phyloP scores from a whole-genome alignment of 2,329 filamentous ascomycete species.

The Cladosporium sp. region DNA sequence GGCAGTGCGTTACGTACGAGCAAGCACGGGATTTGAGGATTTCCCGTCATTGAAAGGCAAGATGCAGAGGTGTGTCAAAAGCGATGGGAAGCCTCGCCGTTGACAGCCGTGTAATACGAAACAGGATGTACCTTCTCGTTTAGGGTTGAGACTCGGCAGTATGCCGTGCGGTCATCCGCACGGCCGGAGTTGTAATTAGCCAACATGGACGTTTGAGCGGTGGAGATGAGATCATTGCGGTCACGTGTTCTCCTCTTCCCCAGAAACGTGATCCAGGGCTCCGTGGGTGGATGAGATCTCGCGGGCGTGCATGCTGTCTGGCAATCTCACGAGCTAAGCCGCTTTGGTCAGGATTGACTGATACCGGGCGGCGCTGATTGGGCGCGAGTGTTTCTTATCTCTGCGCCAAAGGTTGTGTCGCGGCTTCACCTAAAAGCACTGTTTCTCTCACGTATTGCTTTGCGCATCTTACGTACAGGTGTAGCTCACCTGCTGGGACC shows the following conservation, averaged over 20 bases:
- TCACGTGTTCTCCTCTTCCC: neutral
- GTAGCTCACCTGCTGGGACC: neutral
- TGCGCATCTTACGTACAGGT: conserved; percentile 18
- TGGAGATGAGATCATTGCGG: neutral
- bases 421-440: neutral
- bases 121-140: conserved; percentile 3
- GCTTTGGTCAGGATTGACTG: neutral
- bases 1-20: neutral
- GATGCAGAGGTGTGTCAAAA: neutral
- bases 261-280: neutral
- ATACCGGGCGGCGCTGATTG: neutral
- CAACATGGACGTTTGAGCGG: neutral
- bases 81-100: neutral
- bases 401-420: conserved; percentile 11
- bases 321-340: neutral
- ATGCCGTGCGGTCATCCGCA: neutral
- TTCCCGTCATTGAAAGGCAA: neutral
- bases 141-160: conserved; percentile 4
- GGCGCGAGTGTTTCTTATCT: conserved; percentile 2
- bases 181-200: neutral
- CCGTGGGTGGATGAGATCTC: neutral
- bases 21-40: neutral
- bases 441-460: conserved; percentile 11
- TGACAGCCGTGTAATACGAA: neutral
- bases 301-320: neutral